Conservation (phyloP, 2,329 filamentous ascomycete species). For the Fusarium sp. region DNA sequence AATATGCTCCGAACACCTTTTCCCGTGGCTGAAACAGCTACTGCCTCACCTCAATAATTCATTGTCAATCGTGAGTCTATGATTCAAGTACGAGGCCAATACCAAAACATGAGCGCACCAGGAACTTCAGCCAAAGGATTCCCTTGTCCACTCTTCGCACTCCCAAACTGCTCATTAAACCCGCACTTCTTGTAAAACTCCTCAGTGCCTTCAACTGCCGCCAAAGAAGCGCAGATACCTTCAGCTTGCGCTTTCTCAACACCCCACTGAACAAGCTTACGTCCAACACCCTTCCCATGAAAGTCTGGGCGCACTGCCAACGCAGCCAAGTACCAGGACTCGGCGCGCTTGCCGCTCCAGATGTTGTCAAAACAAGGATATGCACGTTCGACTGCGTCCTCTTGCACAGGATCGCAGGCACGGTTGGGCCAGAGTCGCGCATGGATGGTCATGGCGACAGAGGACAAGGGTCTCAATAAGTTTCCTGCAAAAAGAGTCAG, state of each 20-base stretch:
- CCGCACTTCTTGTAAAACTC: constrained; percentile 51
- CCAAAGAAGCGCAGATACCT: constrained; percentile 54
- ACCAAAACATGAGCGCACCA: constrained; percentile 38
- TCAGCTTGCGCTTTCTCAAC: constrained; percentile 53
- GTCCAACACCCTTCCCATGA: constrained; percentile 54
- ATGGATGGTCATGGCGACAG: constrained; percentile 27
- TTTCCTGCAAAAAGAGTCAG: constrained; percentile 25
- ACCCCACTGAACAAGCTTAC: constrained; percentile 57
- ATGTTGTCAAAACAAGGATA: constrained; percentile 34
- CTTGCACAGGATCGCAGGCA: constrained; percentile 22
- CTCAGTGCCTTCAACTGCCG: constrained; percentile 55
- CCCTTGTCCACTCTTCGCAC: constrained; percentile 13
- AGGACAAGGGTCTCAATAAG: constrained; percentile 33
- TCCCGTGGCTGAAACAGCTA: too few relatives aligned
- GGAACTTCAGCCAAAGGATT: constrained; percentile 29
- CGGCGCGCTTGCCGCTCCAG: constrained; percentile 39
- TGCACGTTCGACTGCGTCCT: constrained; percentile 33
- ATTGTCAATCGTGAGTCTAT: too few relatives aligned
- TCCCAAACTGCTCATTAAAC: constrained; percentile 36
- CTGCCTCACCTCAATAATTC: too few relatives aligned
- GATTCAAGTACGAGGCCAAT: constrained; percentile 19
- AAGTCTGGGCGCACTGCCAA: constrained; percentile 55
- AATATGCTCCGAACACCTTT: too few relatives aligned
- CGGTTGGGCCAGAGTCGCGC: constrained; percentile 22
- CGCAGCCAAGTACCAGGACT: constrained; percentile 54